These are phyloP conservation scores for Pseudomassariella vexata DNA, from an alignment of 2,329 filamentous ascomycete species.

Conservation along the genomic window DNA sequence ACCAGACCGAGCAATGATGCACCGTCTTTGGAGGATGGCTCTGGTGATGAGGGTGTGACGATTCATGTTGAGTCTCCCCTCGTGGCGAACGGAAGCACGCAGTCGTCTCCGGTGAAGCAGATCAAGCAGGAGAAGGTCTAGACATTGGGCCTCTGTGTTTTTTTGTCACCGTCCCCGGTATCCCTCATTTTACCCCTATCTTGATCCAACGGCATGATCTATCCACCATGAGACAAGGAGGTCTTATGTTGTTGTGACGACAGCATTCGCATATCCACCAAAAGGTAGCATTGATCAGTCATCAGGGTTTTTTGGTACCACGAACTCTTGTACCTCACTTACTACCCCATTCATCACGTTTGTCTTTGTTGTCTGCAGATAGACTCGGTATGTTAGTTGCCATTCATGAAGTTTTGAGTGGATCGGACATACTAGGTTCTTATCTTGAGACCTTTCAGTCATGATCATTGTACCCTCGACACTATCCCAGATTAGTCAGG, in stretches of 20 bases:
- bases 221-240: slow-evolving; percentile 4
- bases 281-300: no score
- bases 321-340: slow-evolving; percentile 4
- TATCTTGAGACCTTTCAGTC: no score
- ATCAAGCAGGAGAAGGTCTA: slow-evolving; percentile 35
- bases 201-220: slow-evolving; percentile 6
- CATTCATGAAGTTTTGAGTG: slow-evolving; percentile 1
- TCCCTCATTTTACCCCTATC: slow-evolving; percentile 13
- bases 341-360: slow-evolving; percentile 3
- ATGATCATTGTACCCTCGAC: no score
- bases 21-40: slow-evolving; percentile 38
- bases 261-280: no score
- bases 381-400: slow-evolving; percentile 2
- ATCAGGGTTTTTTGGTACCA: slow-evolving; percentile 5
- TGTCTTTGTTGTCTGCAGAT: slow-evolving; percentile 2
- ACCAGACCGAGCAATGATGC: slow-evolving; percentile 33
- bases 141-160: slow-evolving; percentile 17
- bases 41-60: slow-evolving; percentile 48
- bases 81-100: slow-evolving; percentile 36
- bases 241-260: no score
- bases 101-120: slow-evolving; percentile 43
- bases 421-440: no score
- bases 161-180: slow-evolving; percentile 20
- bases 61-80: slow-evolving; percentile 44
- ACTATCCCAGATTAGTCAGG: no score